Base-by-base conservation (phyloP, 1,284 basidiomycete species). In the Agaricales sp. region DNA sequence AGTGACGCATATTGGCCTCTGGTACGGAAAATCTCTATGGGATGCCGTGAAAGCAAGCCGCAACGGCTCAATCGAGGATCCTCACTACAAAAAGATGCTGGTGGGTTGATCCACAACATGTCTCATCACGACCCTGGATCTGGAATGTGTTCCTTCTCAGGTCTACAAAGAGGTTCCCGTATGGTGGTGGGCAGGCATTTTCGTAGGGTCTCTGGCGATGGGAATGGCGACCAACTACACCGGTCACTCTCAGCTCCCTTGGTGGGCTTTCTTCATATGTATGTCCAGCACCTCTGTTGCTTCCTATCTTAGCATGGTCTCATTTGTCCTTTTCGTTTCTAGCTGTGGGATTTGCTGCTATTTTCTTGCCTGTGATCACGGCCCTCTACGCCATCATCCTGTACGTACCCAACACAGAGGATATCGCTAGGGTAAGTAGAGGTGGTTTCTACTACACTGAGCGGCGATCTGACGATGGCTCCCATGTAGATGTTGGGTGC, bases 131-230 rank as follows among this genome's bases (percentile, higher is more conserved):
- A n/a, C n/a, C n/a, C n/a, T n/a, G n/a, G n/a, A n/a, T n/a, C n/a
- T n/a, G n/a, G n/a, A 59, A 12, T 46, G 11, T 11, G n/a, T 11
- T 24, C 24, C 19, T 21, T 47, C n/a, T n/a, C n/a, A 61, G 58
- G 63, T 67, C 8, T 82, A 81, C 62, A 64, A 65, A 45, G 75
- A 75, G 52, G 76, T 78, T 2, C 78, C 78, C 2, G 72, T 73
- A 62, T 80, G 74, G 73, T 81, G 80, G 78, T 83, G 78, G 61
- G 58, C 70, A 20, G 54, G 63, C 14, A 63, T 74, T 3, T 68
- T 80, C 35, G 48, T 66, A 8, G 63, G 47, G 19, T 71, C 71
- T 37, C 69, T 76, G 54, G 67, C 68, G 3, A 74, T 74, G 63
- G 73, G 72, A 0, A 67, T 70, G 60, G 65, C 67, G 23, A 71